Conservation (phyloP, 805 yeast species). For the Metschnikowia picachoensis region DNA sequence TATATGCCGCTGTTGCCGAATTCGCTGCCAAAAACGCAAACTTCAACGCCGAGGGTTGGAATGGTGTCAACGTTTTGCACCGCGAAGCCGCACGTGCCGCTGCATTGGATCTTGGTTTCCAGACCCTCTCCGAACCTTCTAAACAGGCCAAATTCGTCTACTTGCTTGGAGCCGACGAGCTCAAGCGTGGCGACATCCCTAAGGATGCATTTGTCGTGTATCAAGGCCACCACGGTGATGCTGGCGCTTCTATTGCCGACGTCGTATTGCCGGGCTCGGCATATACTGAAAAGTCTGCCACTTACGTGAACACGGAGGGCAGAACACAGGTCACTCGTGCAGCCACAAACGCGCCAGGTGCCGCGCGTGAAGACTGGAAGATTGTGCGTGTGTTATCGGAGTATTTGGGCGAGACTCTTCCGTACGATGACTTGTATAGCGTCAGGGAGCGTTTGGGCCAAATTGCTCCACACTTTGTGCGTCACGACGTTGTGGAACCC, state of each 20-base stretch:
- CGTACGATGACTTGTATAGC: constrained; percentile 69
- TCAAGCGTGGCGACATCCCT: constrained; percentile 65
- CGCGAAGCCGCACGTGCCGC: constrained; percentile 87
- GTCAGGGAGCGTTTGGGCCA: constrained; percentile 68
- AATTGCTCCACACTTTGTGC: constrained; percentile 75
- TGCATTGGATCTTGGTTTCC: constrained; percentile 81
- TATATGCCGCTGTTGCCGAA: constrained; percentile 55
- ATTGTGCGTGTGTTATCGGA: constrained; percentile 80
- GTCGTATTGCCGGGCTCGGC: constrained; percentile 85
- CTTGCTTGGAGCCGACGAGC: constrained; percentile 81
- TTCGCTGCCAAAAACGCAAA: constrained; percentile 54
- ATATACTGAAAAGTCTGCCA: constrained; percentile 81
- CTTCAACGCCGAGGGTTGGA: constrained; percentile 72
- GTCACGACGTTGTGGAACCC: constrained; percentile 73
- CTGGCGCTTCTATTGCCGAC: constrained; percentile 85
- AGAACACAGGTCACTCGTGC: constrained; percentile 83
- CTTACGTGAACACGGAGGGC: constrained; percentile 87
- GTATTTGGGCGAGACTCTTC: constrained; percentile 64
- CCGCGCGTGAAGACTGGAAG: constrained; percentile 90
- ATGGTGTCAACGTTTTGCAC: constrained; percentile 74
- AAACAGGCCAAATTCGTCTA: constrained; percentile 64
- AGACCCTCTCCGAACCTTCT: constrained; percentile 41
- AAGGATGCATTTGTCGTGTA: constrained; percentile 82
- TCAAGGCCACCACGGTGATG: constrained; percentile 90
- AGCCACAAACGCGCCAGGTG: constrained; percentile 83